Conservation (phyloP, 805 yeast genomes). For the Grigorovia humatica region DNA sequence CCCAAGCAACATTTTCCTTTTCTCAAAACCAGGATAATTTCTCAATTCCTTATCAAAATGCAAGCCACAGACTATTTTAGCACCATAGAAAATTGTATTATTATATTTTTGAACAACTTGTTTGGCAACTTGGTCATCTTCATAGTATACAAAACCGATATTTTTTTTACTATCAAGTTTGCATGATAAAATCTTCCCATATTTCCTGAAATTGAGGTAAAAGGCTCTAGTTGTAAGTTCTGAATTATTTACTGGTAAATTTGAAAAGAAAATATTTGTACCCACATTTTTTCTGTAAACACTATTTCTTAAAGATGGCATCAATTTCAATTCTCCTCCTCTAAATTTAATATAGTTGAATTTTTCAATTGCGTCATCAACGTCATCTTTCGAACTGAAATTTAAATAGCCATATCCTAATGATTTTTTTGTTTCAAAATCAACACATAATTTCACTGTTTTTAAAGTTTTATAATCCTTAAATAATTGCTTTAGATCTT, state of each 20-base stretch:
- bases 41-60: slow-evolving; percentile 32
- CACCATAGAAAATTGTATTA: slow-evolving; percentile 25
- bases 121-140: slow-evolving; percentile 28
- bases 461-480: slow-evolving; percentile 34
- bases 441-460: slow-evolving; percentile 52
- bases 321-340: slow-evolving; percentile 40
- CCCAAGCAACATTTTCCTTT: slow-evolving; percentile 17
- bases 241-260: slow-evolving; percentile 31
- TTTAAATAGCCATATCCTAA: slow-evolving; percentile 71
- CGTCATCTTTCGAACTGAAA: slow-evolving; percentile 40
- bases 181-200: slow-evolving; percentile 38
- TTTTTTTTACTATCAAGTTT: slow-evolving; percentile 32
- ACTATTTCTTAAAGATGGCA: slow-evolving; percentile 44
- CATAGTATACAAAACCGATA: slow-evolving; percentile 36
- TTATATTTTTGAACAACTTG: slow-evolving; percentile 29
- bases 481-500: slow-evolving; percentile 36
- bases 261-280: slow-evolving; percentile 42
- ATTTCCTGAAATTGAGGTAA: slow-evolving; percentile 40
- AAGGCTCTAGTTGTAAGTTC: slow-evolving; percentile 35
- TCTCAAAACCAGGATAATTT: slow-evolving; percentile 26
- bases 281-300: slow-evolving; percentile 37
- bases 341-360: slow-evolving; percentile 40
- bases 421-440: slow-evolving; percentile 42
- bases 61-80: slow-evolving; percentile 30
- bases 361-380: slow-evolving; percentile 44